Evolutionary conservation across 140 eudicot genomes (phyloP), one percentile per base, ranked within the genome.

Genomic region (Flaveria floridana): DNA sequence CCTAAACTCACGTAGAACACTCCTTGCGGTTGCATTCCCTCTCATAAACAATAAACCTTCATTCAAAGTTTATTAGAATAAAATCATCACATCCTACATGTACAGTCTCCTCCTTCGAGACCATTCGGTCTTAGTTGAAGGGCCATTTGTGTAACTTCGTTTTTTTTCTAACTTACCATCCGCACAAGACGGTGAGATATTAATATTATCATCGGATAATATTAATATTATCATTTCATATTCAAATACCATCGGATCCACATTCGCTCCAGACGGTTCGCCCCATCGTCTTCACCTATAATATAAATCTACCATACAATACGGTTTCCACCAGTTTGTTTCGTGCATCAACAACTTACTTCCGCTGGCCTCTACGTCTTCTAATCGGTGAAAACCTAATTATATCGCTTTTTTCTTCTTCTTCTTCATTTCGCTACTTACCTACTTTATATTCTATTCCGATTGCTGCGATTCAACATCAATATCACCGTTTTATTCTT

Each of bases 351-450:
- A 48, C 39, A 42, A 2, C 44, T 18, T 3, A 67, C 50, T 67
- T 28, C 20, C 25, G 68, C 18, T 26, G 39, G 28, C 80, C 48
- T 58, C 81, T 44, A 23, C 61, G 68, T 44, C 23, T 69, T 77
- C 55, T 77, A 58, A 77, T 77, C 71, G 64, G 56, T 77, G 42
- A 47, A 77, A 77, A 77, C 81, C 81, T 70, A 70, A 57, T 58
- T 14, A 23, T 77, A n/a, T 70, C 34, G 14, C 18, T 11, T 44
- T 25, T 25, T 19, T 56, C 25, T 23, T 23, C 25, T 23, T 28
- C 3, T 52, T 42, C 1, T 44, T 68, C 23, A 8, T 25, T 25
- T 42, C 15, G 30, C 11, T 7, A 42, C 8, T 37, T 25, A 21
- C 56, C 37, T 8, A 12, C 5, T 20, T 18, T 19, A 50, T 53